Evolutionary conservation across 495 filamentous ascomycete genomes (phyloP).

Genomic region (Echria macrotheca): DNA sequence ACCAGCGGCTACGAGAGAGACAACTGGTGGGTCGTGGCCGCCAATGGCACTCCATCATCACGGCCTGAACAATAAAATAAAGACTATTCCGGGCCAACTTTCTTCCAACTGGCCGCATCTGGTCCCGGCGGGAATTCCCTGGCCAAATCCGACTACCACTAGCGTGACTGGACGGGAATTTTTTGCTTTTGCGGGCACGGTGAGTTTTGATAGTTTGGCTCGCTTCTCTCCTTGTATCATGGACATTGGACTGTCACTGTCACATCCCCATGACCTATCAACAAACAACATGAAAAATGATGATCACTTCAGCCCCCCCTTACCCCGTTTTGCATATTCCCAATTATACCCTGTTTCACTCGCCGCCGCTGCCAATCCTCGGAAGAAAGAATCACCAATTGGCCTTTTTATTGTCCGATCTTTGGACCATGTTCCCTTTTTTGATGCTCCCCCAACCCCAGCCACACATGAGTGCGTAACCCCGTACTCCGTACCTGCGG

Average conservation of each 20-base stretch:
- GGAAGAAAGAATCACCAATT: too few relatives aligned
- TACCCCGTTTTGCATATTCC: not conserved
- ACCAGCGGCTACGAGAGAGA: conserved; percentile 92
- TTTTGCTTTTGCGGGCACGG: conserved; percentile 11
- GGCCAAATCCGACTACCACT: not conserved
- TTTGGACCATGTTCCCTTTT: too few relatives aligned
- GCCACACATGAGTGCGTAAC: too few relatives aligned
- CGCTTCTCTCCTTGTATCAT: conserved; percentile 8
- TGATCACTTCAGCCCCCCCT: conserved; percentile 1
- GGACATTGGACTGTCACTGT: conserved; percentile 3
- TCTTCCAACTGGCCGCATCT: conserved; percentile 5
- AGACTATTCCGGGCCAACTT: not conserved
- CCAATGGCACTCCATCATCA: conserved; percentile 18
- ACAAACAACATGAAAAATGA: conserved; percentile 1
- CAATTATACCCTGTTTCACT: too few relatives aligned
- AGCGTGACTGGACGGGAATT: conserved; percentile 8
- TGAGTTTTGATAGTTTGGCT: conserved; percentile 5
- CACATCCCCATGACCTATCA: conserved; percentile 8
- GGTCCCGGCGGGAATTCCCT: not conserved
- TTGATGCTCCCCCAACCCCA: too few relatives aligned
- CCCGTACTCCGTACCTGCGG: too few relatives aligned
- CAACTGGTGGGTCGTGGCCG: conserved; percentile 82
- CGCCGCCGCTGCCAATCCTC: not conserved
- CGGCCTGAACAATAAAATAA: conserved; percentile 8
- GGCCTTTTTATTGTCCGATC: too few relatives aligned